Evolutionary conservation across 441 rosid species (phyloP).

Genomic region (Pelargonium fulgidum): DNA sequence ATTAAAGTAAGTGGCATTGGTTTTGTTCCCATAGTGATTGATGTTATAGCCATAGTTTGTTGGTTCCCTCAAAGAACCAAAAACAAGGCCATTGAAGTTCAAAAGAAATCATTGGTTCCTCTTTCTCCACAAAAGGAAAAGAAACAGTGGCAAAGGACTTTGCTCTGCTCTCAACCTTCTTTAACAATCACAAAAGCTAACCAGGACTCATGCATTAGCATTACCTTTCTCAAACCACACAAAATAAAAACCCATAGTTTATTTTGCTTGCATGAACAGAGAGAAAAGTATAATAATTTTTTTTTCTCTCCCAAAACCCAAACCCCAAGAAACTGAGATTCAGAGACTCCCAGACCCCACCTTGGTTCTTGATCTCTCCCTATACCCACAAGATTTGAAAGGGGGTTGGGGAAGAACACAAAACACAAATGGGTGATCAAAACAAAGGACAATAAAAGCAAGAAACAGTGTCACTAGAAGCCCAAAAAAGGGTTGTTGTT

Average conservation of each 20-base stretch:
- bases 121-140: conserved; percentile 35
- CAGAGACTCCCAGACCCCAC: conserved; percentile 25
- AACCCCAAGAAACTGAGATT: conserved; percentile 45
- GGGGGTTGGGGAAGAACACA: conserved; percentile 6
- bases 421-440: conserved; percentile 29
- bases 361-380: conserved; percentile 21
- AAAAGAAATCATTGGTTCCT: conserved; percentile 34
- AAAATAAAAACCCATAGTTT: conserved; percentile 7
- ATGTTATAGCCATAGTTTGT: conserved; percentile 18
- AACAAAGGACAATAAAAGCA: conserved; percentile 32
- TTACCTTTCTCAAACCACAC: conserved; percentile 18
- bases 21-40: conserved; percentile 21
- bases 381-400: conserved; percentile 27
- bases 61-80: conserved; percentile 29
- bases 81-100: conserved; percentile 28
- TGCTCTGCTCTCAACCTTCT: conserved; percentile 11
- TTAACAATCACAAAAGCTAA: conserved; percentile 25
- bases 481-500: conserved; percentile 15
- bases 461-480: conserved; percentile 34
- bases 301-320: conserved; percentile 30
- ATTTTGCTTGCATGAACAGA: conserved; percentile 37
- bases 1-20: conserved; percentile 17
- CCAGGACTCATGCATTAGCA: conserved; percentile 23
- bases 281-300: conserved; percentile 25
- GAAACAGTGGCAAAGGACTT: conserved; percentile 20